Conservation (phyloP, 176 grass and related monocot genomes). For the Saccharum spontaneum region DNA sequence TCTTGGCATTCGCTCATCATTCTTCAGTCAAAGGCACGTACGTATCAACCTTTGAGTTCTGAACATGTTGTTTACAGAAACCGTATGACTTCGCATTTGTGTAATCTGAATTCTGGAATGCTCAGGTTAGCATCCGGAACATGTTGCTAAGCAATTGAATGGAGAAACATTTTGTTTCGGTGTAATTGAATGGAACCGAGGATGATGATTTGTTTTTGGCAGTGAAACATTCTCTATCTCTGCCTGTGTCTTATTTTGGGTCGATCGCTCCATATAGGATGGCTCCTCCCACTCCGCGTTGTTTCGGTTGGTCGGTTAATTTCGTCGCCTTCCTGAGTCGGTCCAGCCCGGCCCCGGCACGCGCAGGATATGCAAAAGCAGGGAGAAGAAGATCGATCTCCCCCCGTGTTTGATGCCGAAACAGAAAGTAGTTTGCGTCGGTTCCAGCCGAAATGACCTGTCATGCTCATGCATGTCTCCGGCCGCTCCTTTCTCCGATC, state of each 20-base stretch:
- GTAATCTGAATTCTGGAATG: too few species aligned
- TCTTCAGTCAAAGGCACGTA: too few species aligned
- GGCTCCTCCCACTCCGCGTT: neutral
- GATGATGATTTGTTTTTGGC: too few species aligned
- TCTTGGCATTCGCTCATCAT: too few species aligned
- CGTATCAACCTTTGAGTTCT: too few species aligned
- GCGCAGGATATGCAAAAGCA: neutral
- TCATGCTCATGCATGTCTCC: neutral
- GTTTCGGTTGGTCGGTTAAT: neutral
- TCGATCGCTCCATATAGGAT: neutral
- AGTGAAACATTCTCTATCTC: too few species aligned
- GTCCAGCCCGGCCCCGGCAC: neutral
- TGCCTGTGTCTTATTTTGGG: neutral
- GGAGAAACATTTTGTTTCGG: too few species aligned
- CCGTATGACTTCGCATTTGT: too few species aligned
- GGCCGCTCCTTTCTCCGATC: neutral
- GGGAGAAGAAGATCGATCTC: neutral
- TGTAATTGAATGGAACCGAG: too few species aligned
- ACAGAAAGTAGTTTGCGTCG: slow-evolving; percentile 31
- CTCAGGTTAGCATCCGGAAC: too few species aligned
- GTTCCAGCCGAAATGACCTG: slow-evolving; percentile 2
- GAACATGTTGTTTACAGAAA: too few species aligned
- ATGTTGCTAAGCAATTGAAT: too few species aligned
- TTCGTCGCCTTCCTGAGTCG: neutral
- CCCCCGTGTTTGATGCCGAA: neutral